A percentile compares a stretch with the other conserved stretches of the same genome.
Conservation (phyloP, 805 yeast species). For the Candida koratica region DNA sequence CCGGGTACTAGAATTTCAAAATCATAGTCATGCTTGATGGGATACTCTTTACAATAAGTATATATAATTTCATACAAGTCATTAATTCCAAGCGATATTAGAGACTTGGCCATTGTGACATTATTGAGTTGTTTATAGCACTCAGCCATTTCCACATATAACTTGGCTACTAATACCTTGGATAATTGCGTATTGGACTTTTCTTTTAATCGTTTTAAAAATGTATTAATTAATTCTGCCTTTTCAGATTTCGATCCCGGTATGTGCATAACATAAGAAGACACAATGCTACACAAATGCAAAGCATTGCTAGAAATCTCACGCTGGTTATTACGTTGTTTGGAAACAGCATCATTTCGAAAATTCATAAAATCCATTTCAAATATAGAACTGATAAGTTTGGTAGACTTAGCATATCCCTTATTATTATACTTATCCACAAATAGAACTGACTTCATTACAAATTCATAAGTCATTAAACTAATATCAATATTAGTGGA, state of each 20-base stretch:
- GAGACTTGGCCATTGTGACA: slow-evolving; percentile 18
- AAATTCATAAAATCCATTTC: slow-evolving; percentile 28
- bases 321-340: not conserved
- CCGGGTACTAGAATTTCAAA: slow-evolving; percentile 17
- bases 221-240: slow-evolving; percentile 25
- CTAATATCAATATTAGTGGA: slow-evolving; percentile 21
- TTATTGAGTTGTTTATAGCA: slow-evolving; percentile 25
- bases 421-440: slow-evolving; percentile 16
- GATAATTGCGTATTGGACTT: slow-evolving; percentile 20
- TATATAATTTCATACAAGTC: slow-evolving; percentile 11
- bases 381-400: slow-evolving; percentile 24
- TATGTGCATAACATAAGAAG: slow-evolving; percentile 20
- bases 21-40: slow-evolving; percentile 12
- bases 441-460: slow-evolving; percentile 27
- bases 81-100: slow-evolving; percentile 24
- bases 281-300: slow-evolving; percentile 24
- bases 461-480: slow-evolving; percentile 26
- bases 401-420: slow-evolving; percentile 17
- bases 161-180: slow-evolving; percentile 20
- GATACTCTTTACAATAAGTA: slow-evolving; percentile 18
- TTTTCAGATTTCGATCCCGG: slow-evolving; percentile 15
- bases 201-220: slow-evolving; percentile 21
- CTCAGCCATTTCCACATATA: slow-evolving; percentile 28
- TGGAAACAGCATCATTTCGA: slow-evolving; percentile 3
- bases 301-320: slow-evolving; percentile 15